A percentile compares a stretch with the other conserved stretches of the same genome.
These are phyloP conservation scores for Cryphonectria japonica DNA, from an alignment of 2,329 filamentous ascomycete species.

Conservation along the genomic window DNA sequence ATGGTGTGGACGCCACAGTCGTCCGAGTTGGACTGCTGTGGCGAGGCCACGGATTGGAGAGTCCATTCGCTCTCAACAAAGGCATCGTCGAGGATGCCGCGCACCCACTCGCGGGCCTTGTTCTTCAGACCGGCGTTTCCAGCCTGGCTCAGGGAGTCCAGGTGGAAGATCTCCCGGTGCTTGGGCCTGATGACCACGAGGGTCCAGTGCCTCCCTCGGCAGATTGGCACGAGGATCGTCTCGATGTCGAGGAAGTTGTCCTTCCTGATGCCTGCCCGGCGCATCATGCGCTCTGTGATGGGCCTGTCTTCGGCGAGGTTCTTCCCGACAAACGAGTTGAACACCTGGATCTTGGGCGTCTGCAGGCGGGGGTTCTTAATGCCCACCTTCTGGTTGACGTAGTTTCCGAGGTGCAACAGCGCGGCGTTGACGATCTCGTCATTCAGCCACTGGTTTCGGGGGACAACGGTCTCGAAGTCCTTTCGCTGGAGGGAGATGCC, in stretches of 20 bases:
- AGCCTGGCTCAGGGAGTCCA: constrained; percentile 66
- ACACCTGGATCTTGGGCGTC: constrained; percentile 63
- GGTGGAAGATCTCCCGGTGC: constrained; percentile 64
- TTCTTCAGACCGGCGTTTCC: constrained; percentile 43
- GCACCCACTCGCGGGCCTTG: constrained; percentile 58
- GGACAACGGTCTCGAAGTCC: constrained; percentile 67
- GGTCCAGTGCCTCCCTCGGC: constrained; percentile 70
- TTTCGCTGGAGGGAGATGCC: constrained; percentile 55
- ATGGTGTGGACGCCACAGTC: constrained; percentile 82
- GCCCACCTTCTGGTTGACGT: constrained; percentile 60
- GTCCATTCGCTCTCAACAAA: constrained; percentile 66
- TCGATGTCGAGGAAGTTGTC: constrained; percentile 67
- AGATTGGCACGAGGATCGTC: constrained; percentile 72
- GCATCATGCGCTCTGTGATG: constrained; percentile 58
- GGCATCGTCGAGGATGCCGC: constrained; percentile 57
- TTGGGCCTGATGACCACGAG: constrained; percentile 68
- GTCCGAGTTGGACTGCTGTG: constrained; percentile 66
- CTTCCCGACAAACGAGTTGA: constrained; percentile 70
- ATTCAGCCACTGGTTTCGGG: constrained; percentile 68
- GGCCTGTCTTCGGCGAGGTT: constrained; percentile 53
- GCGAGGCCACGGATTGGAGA: constrained; percentile 52
- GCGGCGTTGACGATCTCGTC: constrained; percentile 75
- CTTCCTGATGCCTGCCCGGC: constrained; percentile 59
- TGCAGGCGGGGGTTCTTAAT: constrained; percentile 49
- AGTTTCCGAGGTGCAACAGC: constrained; percentile 62